Evolutionary conservation across 108 stramenopile genomes (phyloP).

Genomic region (Nannochloropsis oceanica): DNA sequence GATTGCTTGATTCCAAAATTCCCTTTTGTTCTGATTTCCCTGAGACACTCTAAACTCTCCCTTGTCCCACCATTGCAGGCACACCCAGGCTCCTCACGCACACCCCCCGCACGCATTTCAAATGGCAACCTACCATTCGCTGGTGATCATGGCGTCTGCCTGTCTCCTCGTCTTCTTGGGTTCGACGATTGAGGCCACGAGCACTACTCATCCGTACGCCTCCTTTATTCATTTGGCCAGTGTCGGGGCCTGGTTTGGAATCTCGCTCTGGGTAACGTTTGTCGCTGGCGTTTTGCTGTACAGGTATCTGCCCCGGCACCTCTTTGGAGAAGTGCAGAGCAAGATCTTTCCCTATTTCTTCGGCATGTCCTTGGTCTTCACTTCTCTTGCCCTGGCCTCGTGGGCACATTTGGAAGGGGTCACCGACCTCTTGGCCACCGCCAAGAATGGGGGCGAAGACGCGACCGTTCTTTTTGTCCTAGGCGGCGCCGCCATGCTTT

Average conservation of each 20-base stretch:
- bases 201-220: background rate
- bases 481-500: background rate
- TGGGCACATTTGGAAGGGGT: background rate
- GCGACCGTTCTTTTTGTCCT: background rate
- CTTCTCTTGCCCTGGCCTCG: background rate
- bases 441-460: background rate
- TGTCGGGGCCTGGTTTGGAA: background rate
- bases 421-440: background rate
- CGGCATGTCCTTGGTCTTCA: background rate
- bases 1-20: no score
- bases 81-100: no score
- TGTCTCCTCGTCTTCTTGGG: background rate
- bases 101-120: no score
- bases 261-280: background rate
- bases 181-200: background rate
- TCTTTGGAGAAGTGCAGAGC: background rate
- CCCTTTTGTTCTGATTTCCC: no score
- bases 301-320: background rate
- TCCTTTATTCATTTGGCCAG: background rate
- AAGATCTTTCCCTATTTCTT: background rate
- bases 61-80: no score
- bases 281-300: background rate
- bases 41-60: no score
- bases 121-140: background rate
- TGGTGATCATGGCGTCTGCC: background rate